A percentile compares a stretch with the other conserved stretches of the same genome.
phyloP scores from a whole-genome alignment of 2,329 filamentous ascomycete genomes.

The Fusarium armeniacum region DNA sequence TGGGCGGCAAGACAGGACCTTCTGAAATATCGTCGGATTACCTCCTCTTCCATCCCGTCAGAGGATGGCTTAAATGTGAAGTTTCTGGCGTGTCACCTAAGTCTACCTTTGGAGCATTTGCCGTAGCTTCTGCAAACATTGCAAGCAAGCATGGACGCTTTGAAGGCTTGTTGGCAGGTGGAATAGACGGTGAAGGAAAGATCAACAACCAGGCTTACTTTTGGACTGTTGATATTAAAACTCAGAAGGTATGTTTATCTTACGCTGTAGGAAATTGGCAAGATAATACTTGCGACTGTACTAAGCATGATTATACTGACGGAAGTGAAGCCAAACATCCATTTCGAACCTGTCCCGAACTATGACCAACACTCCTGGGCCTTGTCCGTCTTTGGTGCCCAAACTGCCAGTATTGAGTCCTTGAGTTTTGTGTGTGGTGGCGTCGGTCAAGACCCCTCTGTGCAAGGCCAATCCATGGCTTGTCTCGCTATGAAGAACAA shows the following conservation, averaged over 20 bases:
- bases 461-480: conserved; percentile 50
- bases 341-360: conserved; percentile 41
- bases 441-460: conserved; percentile 48
- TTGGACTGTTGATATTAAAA: conserved; percentile 70
- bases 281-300: not conserved
- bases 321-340: conserved; percentile 46
- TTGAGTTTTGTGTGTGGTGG: conserved; percentile 53
- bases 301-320: conserved; percentile 9
- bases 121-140: conserved; percentile 51
- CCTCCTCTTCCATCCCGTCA: conserved; percentile 64
- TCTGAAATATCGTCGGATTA: conserved; percentile 65
- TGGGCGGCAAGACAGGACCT: conserved; percentile 71
- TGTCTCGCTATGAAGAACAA: conserved; percentile 51
- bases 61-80: conserved; percentile 63
- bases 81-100: conserved; percentile 54
- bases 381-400: conserved; percentile 54
- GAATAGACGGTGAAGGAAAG: conserved; percentile 74
- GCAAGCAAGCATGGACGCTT: conserved; percentile 53
- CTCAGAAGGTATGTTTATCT: conserved; percentile 54
- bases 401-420: conserved; percentile 42
- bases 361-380: conserved; percentile 11
- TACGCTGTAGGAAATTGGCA: too few relatives aligned
- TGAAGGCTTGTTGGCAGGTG: conserved; percentile 77
- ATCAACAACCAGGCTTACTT: conserved; percentile 73
- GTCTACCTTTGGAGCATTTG: conserved; percentile 60